A percentile compares a stretch with the other conserved stretches of the same genome.
phyloP scores from a whole-genome alignment of 2,329 filamentous ascomycete species.

The Stachybotrys echinatus region DNA sequence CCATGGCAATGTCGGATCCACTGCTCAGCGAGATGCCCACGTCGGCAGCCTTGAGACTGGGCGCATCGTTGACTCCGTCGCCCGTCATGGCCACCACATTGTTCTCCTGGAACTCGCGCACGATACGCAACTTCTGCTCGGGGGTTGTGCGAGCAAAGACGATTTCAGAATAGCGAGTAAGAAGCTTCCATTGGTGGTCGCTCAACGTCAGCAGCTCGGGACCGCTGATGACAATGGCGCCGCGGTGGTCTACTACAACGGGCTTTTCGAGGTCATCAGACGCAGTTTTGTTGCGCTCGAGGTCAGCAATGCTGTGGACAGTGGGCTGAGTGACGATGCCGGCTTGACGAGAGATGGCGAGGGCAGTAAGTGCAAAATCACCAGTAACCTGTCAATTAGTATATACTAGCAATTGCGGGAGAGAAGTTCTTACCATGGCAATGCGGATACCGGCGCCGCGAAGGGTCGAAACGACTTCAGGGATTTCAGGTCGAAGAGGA shows the following conservation, averaged over 20 bases:
- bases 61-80: constrained; percentile 82
- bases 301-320: constrained; percentile 49
- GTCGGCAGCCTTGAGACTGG: constrained; percentile 73
- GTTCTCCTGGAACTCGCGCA: constrained; percentile 65
- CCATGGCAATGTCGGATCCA: constrained; percentile 78
- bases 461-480: constrained; percentile 58
- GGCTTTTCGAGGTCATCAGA: constrained; percentile 2
- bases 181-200: constrained; percentile 62
- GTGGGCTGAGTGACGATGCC: constrained; percentile 58
- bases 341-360: constrained; percentile 67
- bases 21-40: constrained; percentile 78
- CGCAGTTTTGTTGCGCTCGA: constrained; percentile 27
- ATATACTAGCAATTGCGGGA: neutral
- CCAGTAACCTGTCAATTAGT: constrained; percentile 56
- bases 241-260: constrained; percentile 11
- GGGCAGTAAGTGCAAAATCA: constrained; percentile 70
- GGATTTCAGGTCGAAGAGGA: constrained; percentile 69
- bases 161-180: constrained; percentile 63
- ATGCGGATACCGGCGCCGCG: constrained; percentile 68
- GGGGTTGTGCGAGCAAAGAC: constrained; percentile 72
- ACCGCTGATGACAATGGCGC: constrained; percentile 59
- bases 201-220: constrained; percentile 61
- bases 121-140: constrained; percentile 74
- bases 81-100: constrained; percentile 78
- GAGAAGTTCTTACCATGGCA: constrained; percentile 55